Evolutionary conservation across 768 basidiomycete genomes (phyloP).

Genomic region (Russula abietina): DNA sequence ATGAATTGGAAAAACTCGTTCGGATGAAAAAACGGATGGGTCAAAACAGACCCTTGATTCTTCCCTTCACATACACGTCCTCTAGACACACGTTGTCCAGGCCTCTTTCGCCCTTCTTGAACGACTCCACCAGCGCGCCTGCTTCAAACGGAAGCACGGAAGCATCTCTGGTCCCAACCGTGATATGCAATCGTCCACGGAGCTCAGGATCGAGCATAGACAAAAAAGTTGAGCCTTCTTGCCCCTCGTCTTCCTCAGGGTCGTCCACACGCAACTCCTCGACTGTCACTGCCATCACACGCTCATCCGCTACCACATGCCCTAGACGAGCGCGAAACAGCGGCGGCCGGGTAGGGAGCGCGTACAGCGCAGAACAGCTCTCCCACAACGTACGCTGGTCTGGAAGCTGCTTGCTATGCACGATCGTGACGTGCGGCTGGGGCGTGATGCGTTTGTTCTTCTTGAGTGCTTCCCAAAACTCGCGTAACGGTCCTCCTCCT

Average conservation of each 20-base stretch:
- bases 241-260: constrained; percentile 30
- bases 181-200: constrained; percentile 65
- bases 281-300: constrained; percentile 77
- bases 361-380: constrained; percentile 42
- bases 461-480: constrained; percentile 48
- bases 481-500: constrained; percentile 28
- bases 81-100: constrained; percentile 31
- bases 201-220: constrained; percentile 42
- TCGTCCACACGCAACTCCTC: constrained; percentile 44
- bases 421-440: constrained; percentile 82
- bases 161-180: constrained; percentile 64
- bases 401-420: constrained; percentile 54
- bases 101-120: constrained; percentile 38
- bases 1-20: not conserved
- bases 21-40: not conserved
- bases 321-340: constrained; percentile 57
- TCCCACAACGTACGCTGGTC: constrained; percentile 41
- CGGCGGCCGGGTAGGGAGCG: constrained; percentile 38
- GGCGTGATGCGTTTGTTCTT: constrained; percentile 42
- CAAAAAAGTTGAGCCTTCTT: constrained; percentile 44
- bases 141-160: constrained; percentile 64
- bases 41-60: constrained; percentile 28
- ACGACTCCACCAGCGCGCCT: constrained; percentile 52
- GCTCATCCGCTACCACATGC: constrained; percentile 64
- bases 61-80: constrained; percentile 30